These are phyloP conservation scores for Chaetothyriales sp. DNA, from an alignment of 2,329 filamentous ascomycete genomes.

Conservation along the genomic window DNA sequence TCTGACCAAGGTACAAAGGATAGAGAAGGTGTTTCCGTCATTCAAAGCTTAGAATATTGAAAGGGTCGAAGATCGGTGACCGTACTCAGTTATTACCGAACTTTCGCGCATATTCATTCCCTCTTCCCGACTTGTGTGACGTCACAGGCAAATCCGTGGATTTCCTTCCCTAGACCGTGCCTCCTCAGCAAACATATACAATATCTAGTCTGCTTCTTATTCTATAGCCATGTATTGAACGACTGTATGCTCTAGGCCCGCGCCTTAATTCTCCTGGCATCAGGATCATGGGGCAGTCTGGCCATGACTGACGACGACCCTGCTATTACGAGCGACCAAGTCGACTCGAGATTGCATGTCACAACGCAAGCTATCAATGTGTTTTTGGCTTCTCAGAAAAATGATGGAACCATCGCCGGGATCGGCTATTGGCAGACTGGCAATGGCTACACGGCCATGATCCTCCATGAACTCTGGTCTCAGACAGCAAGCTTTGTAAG, in stretches of 20 bases:
- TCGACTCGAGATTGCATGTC: conserved; percentile 1
- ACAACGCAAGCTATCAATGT: conserved; percentile 11
- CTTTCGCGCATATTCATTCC: too few relatives aligned
- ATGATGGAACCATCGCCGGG: conserved; percentile 9
- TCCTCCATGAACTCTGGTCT: conserved; percentile 12
- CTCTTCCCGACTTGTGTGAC: not conserved
- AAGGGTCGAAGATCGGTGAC: too few relatives aligned
- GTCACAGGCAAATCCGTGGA: not conserved
- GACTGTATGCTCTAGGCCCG: not conserved
- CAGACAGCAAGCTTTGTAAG: conserved; percentile 2
- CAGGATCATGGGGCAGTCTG: not conserved
- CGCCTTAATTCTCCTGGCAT: not conserved
- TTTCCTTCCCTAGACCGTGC: too few relatives aligned
- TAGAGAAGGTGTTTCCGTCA: too few relatives aligned
- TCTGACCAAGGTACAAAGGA: too few relatives aligned
- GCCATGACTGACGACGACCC: not conserved
- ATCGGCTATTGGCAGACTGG: conserved; percentile 13
- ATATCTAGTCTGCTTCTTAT: not conserved
- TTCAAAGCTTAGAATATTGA: too few relatives aligned
- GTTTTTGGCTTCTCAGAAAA: conserved; percentile 7
- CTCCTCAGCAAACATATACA: not conserved
- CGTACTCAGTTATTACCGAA: too few relatives aligned
- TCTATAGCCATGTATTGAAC: not conserved
- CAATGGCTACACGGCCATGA: conserved; percentile 13
- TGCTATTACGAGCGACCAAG: not conserved